Percentiles rank a stretch among this genome's conserved stretches.
These are phyloP conservation scores for Candida insectorum DNA, from an alignment of 805 yeast genomes.

Conservation along the genomic window DNA sequence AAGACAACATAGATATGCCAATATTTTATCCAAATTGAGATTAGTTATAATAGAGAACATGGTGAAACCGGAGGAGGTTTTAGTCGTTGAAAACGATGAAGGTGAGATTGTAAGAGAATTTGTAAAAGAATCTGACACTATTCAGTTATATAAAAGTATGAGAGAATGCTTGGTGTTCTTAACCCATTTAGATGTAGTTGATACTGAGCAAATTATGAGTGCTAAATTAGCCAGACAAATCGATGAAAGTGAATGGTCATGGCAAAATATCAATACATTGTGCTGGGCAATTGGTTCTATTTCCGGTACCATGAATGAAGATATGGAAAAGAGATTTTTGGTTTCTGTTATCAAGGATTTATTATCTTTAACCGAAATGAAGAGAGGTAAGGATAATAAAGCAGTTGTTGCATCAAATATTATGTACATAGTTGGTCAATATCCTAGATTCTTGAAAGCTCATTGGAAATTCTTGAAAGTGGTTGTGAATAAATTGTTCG, in stretches of 20 bases:
- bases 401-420: constrained; percentile 99
- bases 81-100: constrained; percentile 96
- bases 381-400: constrained; percentile 95
- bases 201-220: constrained; percentile 91
- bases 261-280: constrained; percentile 95
- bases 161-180: constrained; percentile 92
- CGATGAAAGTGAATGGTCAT: constrained; percentile 97
- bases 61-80: constrained; percentile 98
- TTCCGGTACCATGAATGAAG: constrained; percentile 98
- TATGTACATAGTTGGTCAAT: constrained; percentile 99
- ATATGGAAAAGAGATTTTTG: constrained; percentile 90
- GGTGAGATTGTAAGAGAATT: constrained; percentile 98
- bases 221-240: constrained; percentile 88
- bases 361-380: constrained; percentile 88
- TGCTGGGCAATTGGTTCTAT: constrained; percentile 99
- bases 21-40: constrained; percentile 76
- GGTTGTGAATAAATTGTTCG: constrained; percentile 91
- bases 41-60: constrained; percentile 93
- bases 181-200: constrained; percentile 92
- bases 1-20: constrained; percentile 81
- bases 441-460: constrained; percentile 94
- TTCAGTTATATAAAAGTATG: constrained; percentile 90
- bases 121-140: constrained; percentile 95
- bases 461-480: constrained; percentile 98
- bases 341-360: constrained; percentile 92